Conservation (phyloP, 345 rosid species). For the Combretum micranthum region DNA sequence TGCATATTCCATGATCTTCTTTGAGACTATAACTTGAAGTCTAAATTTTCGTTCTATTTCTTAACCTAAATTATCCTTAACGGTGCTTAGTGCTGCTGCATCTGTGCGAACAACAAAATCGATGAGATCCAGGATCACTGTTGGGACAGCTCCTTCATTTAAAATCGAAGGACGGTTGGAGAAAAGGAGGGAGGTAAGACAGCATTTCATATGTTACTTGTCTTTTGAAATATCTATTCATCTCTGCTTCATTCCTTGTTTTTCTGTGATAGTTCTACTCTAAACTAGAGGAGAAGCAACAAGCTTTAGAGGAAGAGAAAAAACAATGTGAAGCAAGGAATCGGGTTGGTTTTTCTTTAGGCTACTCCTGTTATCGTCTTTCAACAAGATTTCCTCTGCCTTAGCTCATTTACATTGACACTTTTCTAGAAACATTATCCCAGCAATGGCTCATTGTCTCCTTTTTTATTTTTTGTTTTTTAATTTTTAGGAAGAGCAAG, state of each 20-base stretch:
- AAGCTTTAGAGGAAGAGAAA: slow-evolving; percentile 71
- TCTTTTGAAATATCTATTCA: slow-evolving; percentile 11
- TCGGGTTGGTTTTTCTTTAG: slow-evolving; percentile 35
- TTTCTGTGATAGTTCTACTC: slow-evolving; percentile 53
- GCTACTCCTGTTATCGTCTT: background rate
- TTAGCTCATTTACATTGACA: background rate
- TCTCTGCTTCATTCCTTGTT: slow-evolving; percentile 12
- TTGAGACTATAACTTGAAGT: background rate
- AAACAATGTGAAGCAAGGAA: slow-evolving; percentile 66
- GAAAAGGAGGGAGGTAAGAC: slow-evolving; percentile 76
- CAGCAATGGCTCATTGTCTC: background rate
- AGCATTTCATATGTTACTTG: background rate
- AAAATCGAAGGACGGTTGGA: slow-evolving; percentile 71
- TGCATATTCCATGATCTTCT: background rate
- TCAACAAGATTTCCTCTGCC: background rate
- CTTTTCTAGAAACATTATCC: background rate
- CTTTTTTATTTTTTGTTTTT: background rate
- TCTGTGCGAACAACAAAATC: slow-evolving; percentile 44
- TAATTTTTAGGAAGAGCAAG: slow-evolving; percentile 85
- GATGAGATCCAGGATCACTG: slow-evolving; percentile 53
- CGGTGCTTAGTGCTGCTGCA: slow-evolving; percentile 51
- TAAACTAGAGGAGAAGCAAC: slow-evolving; percentile 78
- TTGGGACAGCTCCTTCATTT: slow-evolving; percentile 90
- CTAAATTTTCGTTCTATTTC: slow-evolving; percentile 3
- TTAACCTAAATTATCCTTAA: slow-evolving; percentile 43